Base-by-base conservation (phyloP, 2,329 filamentous ascomycete species). In the Xylariaceae sp. region DNA sequence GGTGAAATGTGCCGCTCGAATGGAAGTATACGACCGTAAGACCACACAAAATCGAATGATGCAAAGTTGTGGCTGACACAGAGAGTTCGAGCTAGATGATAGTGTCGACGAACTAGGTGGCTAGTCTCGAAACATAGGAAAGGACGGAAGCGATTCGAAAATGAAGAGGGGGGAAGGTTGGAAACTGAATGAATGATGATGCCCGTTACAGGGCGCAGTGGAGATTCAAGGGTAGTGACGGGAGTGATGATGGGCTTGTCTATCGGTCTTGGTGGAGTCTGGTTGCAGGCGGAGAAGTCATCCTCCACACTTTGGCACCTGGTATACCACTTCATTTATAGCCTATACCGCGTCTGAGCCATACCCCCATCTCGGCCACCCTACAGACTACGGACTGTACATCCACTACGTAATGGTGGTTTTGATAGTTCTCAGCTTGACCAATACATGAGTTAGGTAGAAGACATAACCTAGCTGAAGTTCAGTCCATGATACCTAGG, bases 181-280 rank as follows among this genome's bases (percentile, higher is more conserved):
- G 44, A 46, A 50, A 53, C 49, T 51, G 55, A 45, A 57, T 57
- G 9, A 51, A 57, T 57, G 51, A 57, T 59, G 57, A 59, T 57
- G 51, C 49, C 51, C 50, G 11, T 53, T 27, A n/a, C 47, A 45
- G 41, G 47, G 42, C n/a, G 41, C 47, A 49, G 56, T 54, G 47
- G 44, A 52, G 43, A 53, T 46, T 48, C 29, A 31, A 27, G 45
- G 51, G 35, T 37, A 37, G 35, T 37, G 35, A 37, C 35, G 48
- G 49, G 43, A 31, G 43, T 45, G 43, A 45, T 45, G 29, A 32
- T 45, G 26, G 42, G 32, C 8, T 8, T 9, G n/a, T 26, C 27
- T 32, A 4, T 40, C 12, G 6, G 39, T 4, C 4, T 12, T 31
- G 31, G 43, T 11, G 43, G 43, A 32, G 43, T 45, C 43, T 29